Evolutionary conservation across 192 early-diverging fungal species (phyloP), one percentile per base, ranked within the genome.

Genomic region (Entomortierella chlamydospora): DNA sequence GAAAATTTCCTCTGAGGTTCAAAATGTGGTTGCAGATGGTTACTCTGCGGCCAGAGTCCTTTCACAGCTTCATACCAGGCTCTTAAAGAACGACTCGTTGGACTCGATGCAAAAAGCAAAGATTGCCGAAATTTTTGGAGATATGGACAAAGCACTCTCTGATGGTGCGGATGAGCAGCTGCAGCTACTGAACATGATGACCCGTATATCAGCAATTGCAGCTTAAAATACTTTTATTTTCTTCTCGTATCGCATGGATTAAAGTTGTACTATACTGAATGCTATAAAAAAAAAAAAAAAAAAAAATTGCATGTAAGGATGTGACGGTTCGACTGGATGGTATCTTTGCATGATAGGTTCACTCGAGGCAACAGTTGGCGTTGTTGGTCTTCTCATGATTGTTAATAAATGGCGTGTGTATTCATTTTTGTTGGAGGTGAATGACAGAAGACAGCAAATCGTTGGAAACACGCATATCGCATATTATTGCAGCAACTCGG

Each of bases 131-230:
- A 58, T 84, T 8, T 82, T 99, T 72, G 95, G 87, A 2, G 58
- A 72, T 26, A 81, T 85, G 13, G 97, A 99, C 72, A 89, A 90
- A 70, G 74, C 82, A 2, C 85, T 99, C 22, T 81, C 88, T 28
- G 95, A 97, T 56, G 96, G 97, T 5, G 93, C 95, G 1, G 95
- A 97, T 71, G 97, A 99, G 72, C 87, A 95, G 59, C 74, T 99
- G 57, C 95, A 97, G 81, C 72, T 98, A 31, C 57, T 96, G 56
- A 83, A 87, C 76, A 67, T 94, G 61, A 85, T 92, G 83, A 59
- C 89, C 50, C 82, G 89, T 52, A 55, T 85, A 8, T 65, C 82
- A 18, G 20, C 47, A n/a, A 73, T 84, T 34, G 67, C 74, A n/a
- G 76, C 72, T 0, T 67, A 56, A 66, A 31, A 54, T 3, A 28